Percentiles rank a stretch among this genome's conserved stretches.
These are phyloP conservation scores for Lactarius vividus DNA, from an alignment of 768 basidiomycete species.

Conservation along the genomic window DNA sequence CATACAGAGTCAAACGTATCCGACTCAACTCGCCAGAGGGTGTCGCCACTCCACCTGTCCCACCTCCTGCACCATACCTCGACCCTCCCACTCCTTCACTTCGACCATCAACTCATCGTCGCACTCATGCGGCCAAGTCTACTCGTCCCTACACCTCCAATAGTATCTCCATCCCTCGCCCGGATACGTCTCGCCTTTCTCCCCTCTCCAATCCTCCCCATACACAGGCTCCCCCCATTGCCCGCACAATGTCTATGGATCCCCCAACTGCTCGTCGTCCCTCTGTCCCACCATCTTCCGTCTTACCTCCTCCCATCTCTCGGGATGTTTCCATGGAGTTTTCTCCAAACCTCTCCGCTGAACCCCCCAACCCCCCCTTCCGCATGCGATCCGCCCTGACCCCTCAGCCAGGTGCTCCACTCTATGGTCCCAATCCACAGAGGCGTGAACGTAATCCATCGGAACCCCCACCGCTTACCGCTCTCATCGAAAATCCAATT, in stretches of 20 bases:
- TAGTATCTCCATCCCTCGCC: slow-evolving; percentile 25
- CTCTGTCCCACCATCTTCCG: slow-evolving; percentile 26
- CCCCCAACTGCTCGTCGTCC: slow-evolving; percentile 38
- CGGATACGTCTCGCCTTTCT: slow-evolving; percentile 24
- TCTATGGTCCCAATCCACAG: slow-evolving; percentile 43
- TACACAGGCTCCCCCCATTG: slow-evolving; percentile 27
- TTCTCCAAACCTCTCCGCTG: slow-evolving; percentile 31
- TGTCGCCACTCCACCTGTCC: neutral
- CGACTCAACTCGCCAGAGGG: slow-evolving; percentile 26
- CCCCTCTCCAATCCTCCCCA: slow-evolving; percentile 11
- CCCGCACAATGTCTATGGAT: slow-evolving; percentile 74
- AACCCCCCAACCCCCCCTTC: slow-evolving; percentile 46
- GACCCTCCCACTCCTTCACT: slow-evolving; percentile 27
- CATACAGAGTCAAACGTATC: slow-evolving; percentile 32
- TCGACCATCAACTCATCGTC: slow-evolving; percentile 10
- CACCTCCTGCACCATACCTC: slow-evolving; percentile 15
- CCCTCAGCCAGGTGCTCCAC: slow-evolving; percentile 53
- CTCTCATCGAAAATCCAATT: slow-evolving; percentile 61
- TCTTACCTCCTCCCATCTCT: slow-evolving; percentile 37
- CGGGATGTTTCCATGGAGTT: slow-evolving; percentile 46
- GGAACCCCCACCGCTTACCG: slow-evolving; percentile 65
- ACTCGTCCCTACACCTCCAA: slow-evolving; percentile 21
- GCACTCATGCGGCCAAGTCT: slow-evolving; percentile 11
- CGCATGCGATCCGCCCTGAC: slow-evolving; percentile 69
- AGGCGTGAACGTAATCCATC: slow-evolving; percentile 51